phyloP scores from a whole-genome alignment of 2,329 filamentous ascomycete species.

The Seiridium unicorne region DNA sequence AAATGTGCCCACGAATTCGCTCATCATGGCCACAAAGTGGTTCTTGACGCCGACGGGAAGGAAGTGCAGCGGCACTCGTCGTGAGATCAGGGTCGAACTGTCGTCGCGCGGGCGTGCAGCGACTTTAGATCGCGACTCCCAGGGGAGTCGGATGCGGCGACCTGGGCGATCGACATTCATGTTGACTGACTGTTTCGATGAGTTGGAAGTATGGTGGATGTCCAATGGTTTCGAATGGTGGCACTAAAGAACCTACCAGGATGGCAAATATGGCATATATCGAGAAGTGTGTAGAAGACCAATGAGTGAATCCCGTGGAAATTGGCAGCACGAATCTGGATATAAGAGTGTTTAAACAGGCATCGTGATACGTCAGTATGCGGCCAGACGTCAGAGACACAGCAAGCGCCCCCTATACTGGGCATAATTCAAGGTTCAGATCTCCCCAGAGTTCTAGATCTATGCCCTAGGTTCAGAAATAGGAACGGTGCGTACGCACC shows the following conservation, averaged over 20 bases:
- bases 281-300: too few relatives aligned
- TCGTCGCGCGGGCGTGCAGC: not conserved
- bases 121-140: not conserved
- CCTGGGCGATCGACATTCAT: conserved; percentile 9
- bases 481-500: not conserved
- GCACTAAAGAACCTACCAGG: not conserved
- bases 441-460: not conserved
- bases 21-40: conserved; percentile 14
- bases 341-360: not conserved
- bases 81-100: not conserved
- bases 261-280: too few relatives aligned
- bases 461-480: not conserved
- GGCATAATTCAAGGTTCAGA: not conserved
- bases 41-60: not conserved
- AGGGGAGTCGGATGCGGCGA: conserved; percentile 4
- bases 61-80: not conserved
- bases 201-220: not conserved
- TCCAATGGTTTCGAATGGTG: not conserved
- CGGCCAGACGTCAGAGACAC: not conserved
- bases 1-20: conserved; percentile 39
- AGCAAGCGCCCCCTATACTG: not conserved
- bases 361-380: not conserved
- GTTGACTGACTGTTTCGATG: not conserved
- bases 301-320: too few relatives aligned
- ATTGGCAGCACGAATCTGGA: not conserved